A percentile compares a stretch with the other conserved stretches of the same genome.
phyloP scores from a whole-genome alignment of 2,329 filamentous ascomycete species.

The Monosporascus sp. region DNA sequence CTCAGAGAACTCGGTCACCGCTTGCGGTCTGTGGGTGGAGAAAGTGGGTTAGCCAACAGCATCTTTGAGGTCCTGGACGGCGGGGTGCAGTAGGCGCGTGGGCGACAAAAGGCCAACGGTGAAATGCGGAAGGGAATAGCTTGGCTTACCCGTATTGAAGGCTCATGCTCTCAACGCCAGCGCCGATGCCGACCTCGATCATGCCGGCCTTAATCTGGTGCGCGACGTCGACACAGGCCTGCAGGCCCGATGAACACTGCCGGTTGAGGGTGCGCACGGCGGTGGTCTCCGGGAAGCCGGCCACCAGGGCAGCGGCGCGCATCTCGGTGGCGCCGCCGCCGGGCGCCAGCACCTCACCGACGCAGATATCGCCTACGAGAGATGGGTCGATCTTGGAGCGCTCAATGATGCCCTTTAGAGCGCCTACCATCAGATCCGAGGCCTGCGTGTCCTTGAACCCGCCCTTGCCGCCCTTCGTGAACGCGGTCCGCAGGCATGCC shows the following conservation, averaged over 20 bases:
- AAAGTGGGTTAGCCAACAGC: too few relatives aligned
- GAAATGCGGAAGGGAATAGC: neutral
- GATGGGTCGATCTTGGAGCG: conserved; percentile 84
- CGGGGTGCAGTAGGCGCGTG: neutral
- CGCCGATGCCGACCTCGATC: conserved; percentile 92
- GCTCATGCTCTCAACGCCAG: conserved; percentile 95
- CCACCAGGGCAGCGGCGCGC: conserved; percentile 83
- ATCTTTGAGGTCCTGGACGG: too few relatives aligned
- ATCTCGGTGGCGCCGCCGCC: conserved; percentile 96
- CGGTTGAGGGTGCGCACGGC: conserved; percentile 88
- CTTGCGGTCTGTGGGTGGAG: conserved; percentile 55
- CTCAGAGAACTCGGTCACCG: conserved; percentile 90
- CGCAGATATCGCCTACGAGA: conserved; percentile 86
- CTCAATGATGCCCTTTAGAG: conserved; percentile 74
- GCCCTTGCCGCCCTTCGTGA: conserved; percentile 90
- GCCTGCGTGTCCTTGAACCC: conserved; percentile 92
- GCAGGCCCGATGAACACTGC: conserved; percentile 89
- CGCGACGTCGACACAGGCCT: conserved; percentile 89
- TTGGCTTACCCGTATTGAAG: conserved; percentile 73
- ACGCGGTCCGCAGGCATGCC: conserved; percentile 81
- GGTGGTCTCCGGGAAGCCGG: conserved; percentile 80
- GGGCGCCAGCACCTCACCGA: conserved; percentile 85
- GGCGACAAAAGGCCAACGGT: neutral
- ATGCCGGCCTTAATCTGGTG: conserved; percentile 87
- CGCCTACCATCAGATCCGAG: conserved; percentile 77